A percentile compares a stretch with the other conserved stretches of the same genome.
Evolutionary conservation across 192 early-diverging fungal genomes (phyloP).

Genomic region (Jimgerdemannia lactiflua): DNA sequence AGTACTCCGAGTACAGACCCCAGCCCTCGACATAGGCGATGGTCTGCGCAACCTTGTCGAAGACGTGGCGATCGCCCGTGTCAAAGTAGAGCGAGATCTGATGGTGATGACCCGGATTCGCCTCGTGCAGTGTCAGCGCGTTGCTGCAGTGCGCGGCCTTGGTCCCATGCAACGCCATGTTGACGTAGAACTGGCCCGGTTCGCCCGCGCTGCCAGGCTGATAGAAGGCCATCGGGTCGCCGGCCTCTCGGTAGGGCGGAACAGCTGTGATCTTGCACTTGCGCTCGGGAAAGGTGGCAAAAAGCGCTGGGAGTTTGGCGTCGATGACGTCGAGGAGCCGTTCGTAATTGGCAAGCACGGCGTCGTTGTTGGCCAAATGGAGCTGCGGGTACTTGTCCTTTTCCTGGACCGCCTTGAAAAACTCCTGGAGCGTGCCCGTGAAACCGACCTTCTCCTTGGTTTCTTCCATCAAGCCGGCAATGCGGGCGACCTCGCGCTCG

Average conservation of each 20-base stretch:
- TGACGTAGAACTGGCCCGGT: neutral
- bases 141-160: neutral
- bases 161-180: slow-evolving; percentile 1
- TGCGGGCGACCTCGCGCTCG: neutral
- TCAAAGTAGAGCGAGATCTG: neutral
- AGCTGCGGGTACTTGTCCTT: neutral
- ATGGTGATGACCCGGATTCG: neutral
- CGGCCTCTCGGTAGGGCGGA: neutral
- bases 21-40: neutral
- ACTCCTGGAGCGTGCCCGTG: neutral
- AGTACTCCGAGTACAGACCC: neutral
- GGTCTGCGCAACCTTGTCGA: neutral
- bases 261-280: neutral
- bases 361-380: neutral
- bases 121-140: neutral
- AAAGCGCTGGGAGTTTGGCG: neutral
- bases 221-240: neutral
- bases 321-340: neutral
- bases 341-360: neutral
- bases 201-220: neutral
- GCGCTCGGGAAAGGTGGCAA: neutral
- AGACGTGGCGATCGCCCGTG: neutral
- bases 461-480: neutral
- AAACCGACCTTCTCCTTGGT: slow-evolving; percentile 2
- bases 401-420: neutral